These are phyloP conservation scores for Puccinia hordei DNA, from an alignment of 1,284 basidiomycete genomes.

Conservation along the genomic window DNA sequence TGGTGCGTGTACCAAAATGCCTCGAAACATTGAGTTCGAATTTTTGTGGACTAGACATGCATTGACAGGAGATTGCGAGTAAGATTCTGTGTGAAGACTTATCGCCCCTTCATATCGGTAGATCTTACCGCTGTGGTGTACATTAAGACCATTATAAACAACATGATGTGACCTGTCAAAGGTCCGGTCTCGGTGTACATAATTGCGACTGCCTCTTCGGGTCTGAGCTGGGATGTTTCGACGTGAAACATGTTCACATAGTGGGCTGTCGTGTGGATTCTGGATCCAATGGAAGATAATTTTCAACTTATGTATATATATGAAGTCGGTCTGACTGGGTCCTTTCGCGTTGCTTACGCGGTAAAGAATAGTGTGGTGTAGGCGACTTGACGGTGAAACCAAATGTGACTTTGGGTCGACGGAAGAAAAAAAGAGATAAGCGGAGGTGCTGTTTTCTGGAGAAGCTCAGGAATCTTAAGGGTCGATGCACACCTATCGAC, in stretches of 20 bases:
- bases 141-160: conserved; percentile 74
- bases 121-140: conserved; percentile 54
- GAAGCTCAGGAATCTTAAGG: background rate
- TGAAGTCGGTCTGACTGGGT: background rate
- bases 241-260: conserved; percentile 46
- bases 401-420: conserved; percentile 12
- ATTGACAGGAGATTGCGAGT: background rate
- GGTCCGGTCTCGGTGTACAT: conserved; percentile 63
- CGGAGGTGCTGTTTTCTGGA: background rate
- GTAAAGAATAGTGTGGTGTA: conserved; percentile 40
- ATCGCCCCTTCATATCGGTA: background rate
- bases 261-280: conserved; percentile 46
- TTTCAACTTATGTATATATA: background rate
- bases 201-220: conserved; percentile 30
- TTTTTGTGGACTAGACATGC: conserved; percentile 69
- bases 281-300: background rate
- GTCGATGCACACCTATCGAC: conserved; percentile 15
- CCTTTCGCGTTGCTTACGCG: background rate
- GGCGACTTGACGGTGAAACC: conserved; percentile 47
- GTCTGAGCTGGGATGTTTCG: conserved; percentile 31
- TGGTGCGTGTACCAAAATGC: conserved; percentile 92
- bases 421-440: background rate
- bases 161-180: conserved; percentile 76
- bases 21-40: conserved; percentile 82
- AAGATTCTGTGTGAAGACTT: background rate